These are phyloP conservation scores for Pleurotus ostreatus DNA, from an alignment of 768 basidiomycete genomes.

Conservation along the genomic window DNA sequence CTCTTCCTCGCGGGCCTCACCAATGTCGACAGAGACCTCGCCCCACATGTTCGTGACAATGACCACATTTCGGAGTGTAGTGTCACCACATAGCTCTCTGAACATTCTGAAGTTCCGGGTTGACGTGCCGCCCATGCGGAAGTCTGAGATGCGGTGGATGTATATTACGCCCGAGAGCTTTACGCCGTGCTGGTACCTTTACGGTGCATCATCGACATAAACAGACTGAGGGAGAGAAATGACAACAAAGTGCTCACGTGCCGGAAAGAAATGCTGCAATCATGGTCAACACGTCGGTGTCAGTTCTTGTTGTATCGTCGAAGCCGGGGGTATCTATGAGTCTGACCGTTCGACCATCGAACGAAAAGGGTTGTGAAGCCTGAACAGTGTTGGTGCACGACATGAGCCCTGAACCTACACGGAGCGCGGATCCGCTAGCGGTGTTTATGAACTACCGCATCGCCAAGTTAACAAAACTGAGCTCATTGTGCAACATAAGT, in stretches of 20 bases:
- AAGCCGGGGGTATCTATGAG: constrained; percentile 44
- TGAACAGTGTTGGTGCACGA: constrained; percentile 34
- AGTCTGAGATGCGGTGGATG: constrained; percentile 38
- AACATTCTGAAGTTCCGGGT: constrained; percentile 42
- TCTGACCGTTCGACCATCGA: constrained; percentile 24
- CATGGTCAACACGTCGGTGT: constrained; percentile 30
- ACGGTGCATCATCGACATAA: not conserved
- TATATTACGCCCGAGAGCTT: constrained; percentile 40
- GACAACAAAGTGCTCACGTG: constrained; percentile 11
- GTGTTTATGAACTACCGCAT: constrained; percentile 36
- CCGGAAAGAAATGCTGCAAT: constrained; percentile 20
- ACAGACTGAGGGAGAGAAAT: not conserved
- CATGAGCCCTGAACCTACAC: constrained; percentile 32
- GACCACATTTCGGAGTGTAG: constrained; percentile 38
- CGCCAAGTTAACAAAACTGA: not conserved
- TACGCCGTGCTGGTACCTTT: constrained; percentile 10
- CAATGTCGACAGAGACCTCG: constrained; percentile 24
- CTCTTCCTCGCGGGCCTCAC: constrained; percentile 29
- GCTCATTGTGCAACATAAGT: not conserved
- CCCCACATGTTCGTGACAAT: constrained; percentile 51
- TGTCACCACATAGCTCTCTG: constrained; percentile 41
- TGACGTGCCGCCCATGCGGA: constrained; percentile 36
- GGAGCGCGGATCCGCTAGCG: constrained; percentile 29
- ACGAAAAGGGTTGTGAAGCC: constrained; percentile 21
- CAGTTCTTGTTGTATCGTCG: constrained; percentile 31